Base-by-base conservation (phyloP, 129 eudicot genomes). In the Helichrysum umbraculigerum region DNA sequence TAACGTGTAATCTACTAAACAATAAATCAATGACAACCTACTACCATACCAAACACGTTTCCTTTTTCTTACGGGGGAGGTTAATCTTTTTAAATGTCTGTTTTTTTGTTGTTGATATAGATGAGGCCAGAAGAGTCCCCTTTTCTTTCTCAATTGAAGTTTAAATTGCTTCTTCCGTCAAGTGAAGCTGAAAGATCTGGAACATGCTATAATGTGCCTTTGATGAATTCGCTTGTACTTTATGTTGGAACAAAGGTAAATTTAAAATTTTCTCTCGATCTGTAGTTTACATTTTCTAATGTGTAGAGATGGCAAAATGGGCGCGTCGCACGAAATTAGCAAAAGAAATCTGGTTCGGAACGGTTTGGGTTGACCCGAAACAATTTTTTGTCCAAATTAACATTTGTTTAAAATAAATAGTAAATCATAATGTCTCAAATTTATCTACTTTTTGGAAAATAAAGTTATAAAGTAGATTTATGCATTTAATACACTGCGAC, bases 161-260 rank as follows among this genome's bases (percentile, higher is more conserved):
- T 91, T 75, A 91, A 88, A 76, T 79, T 93, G 41, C 83, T 93
- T 58, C 97, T 93, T 72, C 78, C 86, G 61, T 85, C 91, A 59
- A 77, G 21, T 66, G 97, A 90, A 39, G 91, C 88, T 57, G 82
- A 86, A 37, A 83, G 85, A 61, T 87, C 96, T 34, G 96, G 98
- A 79, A 93, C 93, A 57, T 88, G 96, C n/a, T 88, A 93, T 77
- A 91, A 91, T 79, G 98, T 91, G 57, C 98, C 97, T 50, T 80
- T 93, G 60, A 93, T 93, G 75, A 93, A 91, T 76, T 93, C 98
- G 69, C 93, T 91, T 67, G 98, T 93, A 42, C 97, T 93, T 34
- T 90, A 93, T 70, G 96, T 93, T 63, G 98, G 98, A 56, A 83
- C 81, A 88, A 96, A 93, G 90, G 98, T 93, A 44, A 34, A 20